Percentiles rank a stretch among this genome's conserved stretches.
These are phyloP conservation scores for Geranomyces michiganensis DNA, from an alignment of 192 early-diverging fungal genomes.

Conservation along the genomic window DNA sequence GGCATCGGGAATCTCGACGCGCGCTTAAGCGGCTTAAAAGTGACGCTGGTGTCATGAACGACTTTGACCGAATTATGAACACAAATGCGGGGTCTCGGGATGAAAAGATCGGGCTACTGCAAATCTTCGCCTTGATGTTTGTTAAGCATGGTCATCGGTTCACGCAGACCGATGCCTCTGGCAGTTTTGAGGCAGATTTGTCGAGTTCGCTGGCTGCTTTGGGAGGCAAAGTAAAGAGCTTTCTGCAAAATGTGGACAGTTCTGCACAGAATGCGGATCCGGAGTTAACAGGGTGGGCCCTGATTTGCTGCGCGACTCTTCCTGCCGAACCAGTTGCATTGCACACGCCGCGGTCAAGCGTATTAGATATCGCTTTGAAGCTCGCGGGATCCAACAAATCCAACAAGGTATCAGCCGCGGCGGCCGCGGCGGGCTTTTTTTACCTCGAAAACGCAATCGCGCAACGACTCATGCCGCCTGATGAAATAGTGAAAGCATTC, in stretches of 20 bases:
- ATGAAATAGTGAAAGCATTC: neutral
- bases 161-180: neutral
- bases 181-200: neutral
- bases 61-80: slow-evolving; percentile 4
- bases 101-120: slow-evolving; percentile 19
- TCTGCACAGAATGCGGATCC: neutral
- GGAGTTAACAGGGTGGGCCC: slow-evolving; percentile 16
- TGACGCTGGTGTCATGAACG: neutral
- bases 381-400: neutral
- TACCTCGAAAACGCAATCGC: neutral
- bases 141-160: neutral
- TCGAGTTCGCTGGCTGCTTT: neutral
- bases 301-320: slow-evolving; percentile 6
- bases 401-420: too few species aligned
- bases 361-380: neutral
- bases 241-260: neutral
- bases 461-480: neutral
- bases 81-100: neutral
- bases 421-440: neutral
- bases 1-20: slow-evolving; percentile 1
- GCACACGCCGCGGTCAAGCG: neutral
- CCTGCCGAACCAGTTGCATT: neutral
- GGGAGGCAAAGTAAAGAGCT: too few species aligned
- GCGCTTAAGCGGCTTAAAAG: slow-evolving; percentile 10
- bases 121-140: slow-evolving; percentile 18